Percentiles rank a stretch among this genome's conserved stretches.
These are phyloP conservation scores for Gastrolobium bilobum DNA, from an alignment of 306 rosid species.

Conservation along the genomic window DNA sequence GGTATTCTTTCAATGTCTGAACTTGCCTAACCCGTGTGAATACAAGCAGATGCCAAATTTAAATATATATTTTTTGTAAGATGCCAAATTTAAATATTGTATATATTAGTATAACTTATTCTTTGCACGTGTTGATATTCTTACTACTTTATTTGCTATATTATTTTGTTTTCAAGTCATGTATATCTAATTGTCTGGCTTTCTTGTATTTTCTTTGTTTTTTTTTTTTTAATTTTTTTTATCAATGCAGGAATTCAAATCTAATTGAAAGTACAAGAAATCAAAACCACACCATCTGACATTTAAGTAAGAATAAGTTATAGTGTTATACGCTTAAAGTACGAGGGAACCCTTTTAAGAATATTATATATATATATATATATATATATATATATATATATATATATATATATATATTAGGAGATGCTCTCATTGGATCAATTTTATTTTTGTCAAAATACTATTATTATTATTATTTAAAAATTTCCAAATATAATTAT, in stretches of 20 bases:
- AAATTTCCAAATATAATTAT: no score
- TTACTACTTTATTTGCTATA: slow-evolving; percentile 23
- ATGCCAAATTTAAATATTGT: slow-evolving; percentile 17
- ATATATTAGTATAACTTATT: background rate
- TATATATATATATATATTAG: no score
- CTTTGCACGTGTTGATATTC: slow-evolving; percentile 29
- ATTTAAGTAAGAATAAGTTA: no score
- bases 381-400: no score
- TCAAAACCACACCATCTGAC: no score
- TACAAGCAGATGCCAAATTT: slow-evolving; percentile 24
- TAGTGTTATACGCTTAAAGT: no score
- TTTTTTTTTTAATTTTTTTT: background rate
- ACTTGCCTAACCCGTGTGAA: slow-evolving; percentile 43
- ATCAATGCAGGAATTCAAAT: background rate
- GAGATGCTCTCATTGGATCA: no score
- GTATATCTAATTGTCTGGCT: background rate
- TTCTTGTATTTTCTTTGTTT: background rate
- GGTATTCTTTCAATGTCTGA: slow-evolving; percentile 38
- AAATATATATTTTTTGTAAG: background rate
- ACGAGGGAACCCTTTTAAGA: no score
- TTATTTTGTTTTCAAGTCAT: background rate
- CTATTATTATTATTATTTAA: no score
- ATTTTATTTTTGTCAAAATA: no score
- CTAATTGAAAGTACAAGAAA: no score
- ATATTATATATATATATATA: no score